phyloP scores from a whole-genome alignment of 306 rosid genomes.

The Canavalia ensiformis region DNA sequence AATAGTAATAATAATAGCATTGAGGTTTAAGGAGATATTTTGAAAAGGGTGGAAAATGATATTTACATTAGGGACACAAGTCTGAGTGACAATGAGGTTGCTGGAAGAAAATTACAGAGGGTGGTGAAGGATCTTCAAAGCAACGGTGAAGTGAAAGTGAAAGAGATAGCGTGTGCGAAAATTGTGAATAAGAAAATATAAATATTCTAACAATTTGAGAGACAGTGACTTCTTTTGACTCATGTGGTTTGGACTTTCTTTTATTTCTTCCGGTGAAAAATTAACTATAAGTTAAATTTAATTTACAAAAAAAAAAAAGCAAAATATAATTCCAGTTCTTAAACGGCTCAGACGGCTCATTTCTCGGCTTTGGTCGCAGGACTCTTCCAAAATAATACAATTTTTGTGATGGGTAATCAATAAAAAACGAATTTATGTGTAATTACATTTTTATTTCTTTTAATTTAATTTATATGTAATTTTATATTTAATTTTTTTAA shows the following conservation, averaged over 20 bases:
- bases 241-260: constrained; percentile 22
- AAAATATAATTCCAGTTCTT: background rate
- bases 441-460: no score
- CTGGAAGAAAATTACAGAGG: constrained; percentile 46
- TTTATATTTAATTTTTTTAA: no score
- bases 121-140: constrained; percentile 42
- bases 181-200: background rate
- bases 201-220: constrained; percentile 13
- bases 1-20: constrained; percentile 38
- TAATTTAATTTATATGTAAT: no score
- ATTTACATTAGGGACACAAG: constrained; percentile 51
- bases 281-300: background rate
- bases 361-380: background rate
- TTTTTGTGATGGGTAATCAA: background rate
- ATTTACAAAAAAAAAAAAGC: background rate
- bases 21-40: constrained; percentile 56
- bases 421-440: no score
- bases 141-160: constrained; percentile 28
- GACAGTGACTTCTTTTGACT: constrained; percentile 46
- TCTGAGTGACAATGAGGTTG: constrained; percentile 34
- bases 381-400: background rate
- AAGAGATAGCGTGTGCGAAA: constrained; percentile 10
- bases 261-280: background rate
- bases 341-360: background rate
- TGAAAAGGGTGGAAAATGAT: constrained; percentile 51